Percentiles rank a stretch among this genome's conserved stretches.
These are phyloP conservation scores for Intubia oerlemansii DNA, from an alignment of 2,329 filamentous ascomycete species.

Conservation along the genomic window DNA sequence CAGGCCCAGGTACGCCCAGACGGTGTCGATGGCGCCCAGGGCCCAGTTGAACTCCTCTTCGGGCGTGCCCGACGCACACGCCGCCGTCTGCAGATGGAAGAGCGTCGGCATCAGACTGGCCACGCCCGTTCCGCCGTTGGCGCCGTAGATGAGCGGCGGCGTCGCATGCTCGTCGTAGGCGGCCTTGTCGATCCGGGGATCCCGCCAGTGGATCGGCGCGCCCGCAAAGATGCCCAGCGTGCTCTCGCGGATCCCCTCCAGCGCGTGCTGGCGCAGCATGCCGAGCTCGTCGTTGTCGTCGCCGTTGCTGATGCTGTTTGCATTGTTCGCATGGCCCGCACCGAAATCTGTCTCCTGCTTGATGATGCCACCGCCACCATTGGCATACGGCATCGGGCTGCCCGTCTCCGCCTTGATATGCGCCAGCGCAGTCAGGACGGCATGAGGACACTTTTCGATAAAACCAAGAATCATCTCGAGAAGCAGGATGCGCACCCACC, in stretches of 20 bases:
- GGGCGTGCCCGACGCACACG: slow-evolving; percentile 23
- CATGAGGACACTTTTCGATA: slow-evolving; percentile 15
- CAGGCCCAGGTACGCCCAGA: slow-evolving; percentile 30
- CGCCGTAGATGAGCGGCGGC: slow-evolving; percentile 6
- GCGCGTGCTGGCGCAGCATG: slow-evolving; percentile 11
- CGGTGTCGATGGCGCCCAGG: slow-evolving; percentile 21
- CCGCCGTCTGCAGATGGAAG: slow-evolving; percentile 25
- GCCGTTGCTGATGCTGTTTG: too few relatives aligned
- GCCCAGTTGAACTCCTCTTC: slow-evolving; percentile 22
- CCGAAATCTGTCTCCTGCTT: too few relatives aligned
- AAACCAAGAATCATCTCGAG: slow-evolving; percentile 26
- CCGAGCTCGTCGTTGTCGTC: too few relatives aligned
- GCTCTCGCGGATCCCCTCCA: slow-evolving; percentile 15
- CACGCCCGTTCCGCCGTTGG: slow-evolving; percentile 22
- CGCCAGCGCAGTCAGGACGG: slow-evolving; percentile 1
- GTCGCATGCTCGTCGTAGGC: slow-evolving; percentile 14
- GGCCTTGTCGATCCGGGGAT: slow-evolving; percentile 17
- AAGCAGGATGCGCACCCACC: slow-evolving; percentile 32
- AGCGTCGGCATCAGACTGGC: slow-evolving; percentile 25
- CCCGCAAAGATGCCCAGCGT: slow-evolving; percentile 24
- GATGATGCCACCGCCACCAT: too few relatives aligned
- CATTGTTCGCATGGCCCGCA: too few relatives aligned
- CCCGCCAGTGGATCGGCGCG: slow-evolving; percentile 28
- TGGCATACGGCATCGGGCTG: too few relatives aligned
- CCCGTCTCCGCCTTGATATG: too few relatives aligned